A percentile compares a stretch with the other conserved stretches of the same genome.
Conservation (phyloP, 805 yeast species). For the Candida quercuum region DNA sequence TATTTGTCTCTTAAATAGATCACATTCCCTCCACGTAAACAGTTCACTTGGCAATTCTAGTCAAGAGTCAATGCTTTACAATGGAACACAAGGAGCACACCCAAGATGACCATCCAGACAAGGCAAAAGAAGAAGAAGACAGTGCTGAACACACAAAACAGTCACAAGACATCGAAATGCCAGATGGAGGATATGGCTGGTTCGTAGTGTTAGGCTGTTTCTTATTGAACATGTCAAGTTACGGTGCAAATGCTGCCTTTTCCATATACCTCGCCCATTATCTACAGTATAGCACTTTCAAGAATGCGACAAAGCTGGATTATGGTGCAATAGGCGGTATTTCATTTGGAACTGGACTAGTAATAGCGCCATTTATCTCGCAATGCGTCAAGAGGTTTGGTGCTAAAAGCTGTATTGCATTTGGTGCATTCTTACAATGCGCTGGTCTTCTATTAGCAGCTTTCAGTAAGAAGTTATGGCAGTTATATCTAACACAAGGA, state of each 20-base stretch:
- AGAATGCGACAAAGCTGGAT: conserved; percentile 50
- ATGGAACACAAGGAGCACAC: too few species aligned
- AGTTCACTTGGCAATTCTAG: too few species aligned
- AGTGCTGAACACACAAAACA: not conserved
- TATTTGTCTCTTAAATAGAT: too few species aligned
- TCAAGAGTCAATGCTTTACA: too few species aligned
- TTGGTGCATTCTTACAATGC: conserved; percentile 50
- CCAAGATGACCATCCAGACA: too few species aligned
- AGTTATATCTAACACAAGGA: conserved; percentile 65
- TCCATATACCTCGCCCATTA: conserved; percentile 61
- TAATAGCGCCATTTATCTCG: conserved; percentile 50
- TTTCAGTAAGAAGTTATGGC: conserved; percentile 55
- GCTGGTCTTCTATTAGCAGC: conserved; percentile 35
- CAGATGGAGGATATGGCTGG: conserved; percentile 10
- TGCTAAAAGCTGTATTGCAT: conserved; percentile 34
- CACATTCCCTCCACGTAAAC: too few species aligned
- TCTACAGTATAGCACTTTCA: conserved; percentile 40
- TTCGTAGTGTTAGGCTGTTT: conserved; percentile 3
- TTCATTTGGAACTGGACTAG: conserved; percentile 52
- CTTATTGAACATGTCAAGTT: conserved; percentile 1
- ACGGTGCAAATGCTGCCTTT: conserved; percentile 26
- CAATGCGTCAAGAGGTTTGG: conserved; percentile 42
- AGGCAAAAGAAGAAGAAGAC: not conserved
- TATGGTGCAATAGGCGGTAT: conserved; percentile 68
- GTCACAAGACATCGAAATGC: conserved; percentile 1